phyloP scores from a whole-genome alignment of 2,329 filamentous ascomycete species.

The Balansia obtecta region DNA sequence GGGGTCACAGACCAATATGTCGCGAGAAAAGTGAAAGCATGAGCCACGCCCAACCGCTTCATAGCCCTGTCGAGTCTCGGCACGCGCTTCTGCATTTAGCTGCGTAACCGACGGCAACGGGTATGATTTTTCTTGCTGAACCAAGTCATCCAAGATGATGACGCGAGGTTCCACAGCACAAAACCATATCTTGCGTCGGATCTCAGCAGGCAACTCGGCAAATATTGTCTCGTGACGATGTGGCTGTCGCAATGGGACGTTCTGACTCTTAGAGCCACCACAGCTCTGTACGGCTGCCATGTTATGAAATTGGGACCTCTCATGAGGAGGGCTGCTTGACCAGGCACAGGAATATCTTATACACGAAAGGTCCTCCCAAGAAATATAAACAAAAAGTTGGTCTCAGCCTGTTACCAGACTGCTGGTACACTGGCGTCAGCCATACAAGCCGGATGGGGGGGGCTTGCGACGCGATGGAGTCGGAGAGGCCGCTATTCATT shows the following conservation, averaged over 20 bases:
- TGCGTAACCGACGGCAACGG: conserved; percentile 24
- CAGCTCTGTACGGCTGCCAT: conserved; percentile 3
- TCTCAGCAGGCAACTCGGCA: conserved; percentile 20
- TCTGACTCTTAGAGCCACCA: background rate
- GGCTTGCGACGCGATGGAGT: conserved; percentile 2
- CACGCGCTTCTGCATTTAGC: conserved; percentile 22
- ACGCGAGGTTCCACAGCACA: conserved; percentile 24
- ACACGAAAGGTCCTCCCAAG: background rate
- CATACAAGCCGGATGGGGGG: background rate
- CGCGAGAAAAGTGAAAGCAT: conserved; percentile 23
- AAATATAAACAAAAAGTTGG: background rate
- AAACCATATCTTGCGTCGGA: conserved; percentile 26
- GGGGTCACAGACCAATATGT: conserved; percentile 26
- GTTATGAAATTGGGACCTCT: conserved; percentile 1
- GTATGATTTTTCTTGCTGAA: conserved; percentile 18
- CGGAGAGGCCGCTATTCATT: conserved; percentile 3
- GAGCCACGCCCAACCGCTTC: conserved; percentile 23
- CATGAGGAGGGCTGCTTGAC: background rate
- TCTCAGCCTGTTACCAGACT: conserved; percentile 2
- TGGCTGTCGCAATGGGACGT: background rate
- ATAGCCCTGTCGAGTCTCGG: conserved; percentile 22
- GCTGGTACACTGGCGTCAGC: conserved; percentile 2
- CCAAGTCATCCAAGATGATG: conserved; percentile 23
- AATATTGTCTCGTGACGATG: conserved; percentile 11
- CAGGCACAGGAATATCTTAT: background rate